Base-by-base conservation (phyloP, 192 early-diverging fungal species). In the Coemansia sp. region DNA sequence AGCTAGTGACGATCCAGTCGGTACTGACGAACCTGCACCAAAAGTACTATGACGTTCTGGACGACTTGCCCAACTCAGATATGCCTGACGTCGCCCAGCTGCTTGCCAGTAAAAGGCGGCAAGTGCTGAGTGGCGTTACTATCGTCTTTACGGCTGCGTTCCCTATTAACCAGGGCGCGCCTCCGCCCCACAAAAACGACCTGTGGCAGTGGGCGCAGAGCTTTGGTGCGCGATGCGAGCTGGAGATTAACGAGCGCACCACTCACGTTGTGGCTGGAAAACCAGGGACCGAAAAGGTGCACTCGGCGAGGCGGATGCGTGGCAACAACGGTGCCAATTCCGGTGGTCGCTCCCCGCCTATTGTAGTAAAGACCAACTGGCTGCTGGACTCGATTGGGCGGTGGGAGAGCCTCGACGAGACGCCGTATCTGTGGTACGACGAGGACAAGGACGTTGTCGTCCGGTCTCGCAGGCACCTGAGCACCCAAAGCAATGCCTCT, bases 181-280 rank as follows among this genome's bases (percentile, higher is more conserved):
- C 87, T 32, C 85, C 88, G 40, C 85, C 85, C 4, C 76, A 84
- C 13, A 84, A 86, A 19, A 87, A 90, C 21, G 94, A 96, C 32
- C 81, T 94, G 40, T 96, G 96, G 94, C 86, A 81, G 33, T 84
- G 89, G 63, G 96, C 96, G 9, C 62, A 63, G 38, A 78, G 78
- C 17, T 98, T 96, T 87, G 97, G 97, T 4, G 97, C 95, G 0
- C 72, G 71, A 32, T 95, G 94, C 72, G 87, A 80, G 2, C 69
- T 70, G 0, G 87, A 93, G 8, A 52, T 96, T 16, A 83, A 75
- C 19, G 66, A 67, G 6, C 68, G 75, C 19, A 88, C 93, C 8
- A 98, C 97, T 0, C 97, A 99, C 72, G 84, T 99, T 9, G 88
- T 99, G 43, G 93, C 95, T 14, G 88, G 88, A 6, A 92, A 94